Evolutionary conservation across 805 yeast genomes (phyloP).

Genomic region (Ogataea kodamae): DNA sequence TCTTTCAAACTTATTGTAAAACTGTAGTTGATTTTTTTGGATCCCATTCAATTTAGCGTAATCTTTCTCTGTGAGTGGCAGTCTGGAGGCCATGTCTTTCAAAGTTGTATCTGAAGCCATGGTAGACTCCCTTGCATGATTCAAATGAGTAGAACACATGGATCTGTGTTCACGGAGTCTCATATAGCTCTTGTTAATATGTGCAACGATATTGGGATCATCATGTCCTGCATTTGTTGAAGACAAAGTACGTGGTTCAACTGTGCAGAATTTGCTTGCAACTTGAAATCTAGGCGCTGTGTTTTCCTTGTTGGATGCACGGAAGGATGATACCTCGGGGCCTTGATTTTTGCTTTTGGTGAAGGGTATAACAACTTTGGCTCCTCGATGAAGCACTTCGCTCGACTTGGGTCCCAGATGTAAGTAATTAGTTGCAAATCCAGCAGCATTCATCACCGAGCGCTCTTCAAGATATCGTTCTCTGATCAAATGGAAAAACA

Average conservation of each 20-base stretch:
- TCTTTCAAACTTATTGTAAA: slow-evolving; percentile 25
- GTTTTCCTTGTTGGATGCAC: slow-evolving; percentile 22
- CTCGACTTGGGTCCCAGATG: slow-evolving; percentile 56
- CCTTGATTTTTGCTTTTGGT: slow-evolving; percentile 20
- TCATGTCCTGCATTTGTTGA: slow-evolving; percentile 5
- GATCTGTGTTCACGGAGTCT: slow-evolving; percentile 41
- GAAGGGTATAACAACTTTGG: slow-evolving; percentile 52
- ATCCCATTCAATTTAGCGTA: slow-evolving; percentile 40
- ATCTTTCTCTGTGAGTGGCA: slow-evolving; percentile 50
- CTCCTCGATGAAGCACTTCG: slow-evolving; percentile 38
- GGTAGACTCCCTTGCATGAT: slow-evolving; percentile 33
- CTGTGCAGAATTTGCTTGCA: slow-evolving; percentile 18
- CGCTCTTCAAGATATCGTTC: slow-evolving; percentile 67
- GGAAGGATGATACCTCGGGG: slow-evolving; percentile 1
- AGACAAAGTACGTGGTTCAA: slow-evolving; percentile 1
- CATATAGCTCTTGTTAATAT: slow-evolving; percentile 30
- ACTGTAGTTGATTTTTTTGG: slow-evolving; percentile 28
- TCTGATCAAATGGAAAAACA: slow-evolving; percentile 73
- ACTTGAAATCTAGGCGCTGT: slow-evolving; percentile 16
- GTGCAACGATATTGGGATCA: slow-evolving; percentile 26
- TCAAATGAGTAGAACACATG: slow-evolving; percentile 39
- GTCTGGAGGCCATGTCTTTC: slow-evolving; percentile 50
- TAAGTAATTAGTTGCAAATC: slow-evolving; percentile 78
- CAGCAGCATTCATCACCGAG: slow-evolving; percentile 66
- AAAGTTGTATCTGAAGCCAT: slow-evolving; percentile 40